phyloP scores from a whole-genome alignment of 2,329 filamentous ascomycete species.

The Colletotrichum orchidophilum region DNA sequence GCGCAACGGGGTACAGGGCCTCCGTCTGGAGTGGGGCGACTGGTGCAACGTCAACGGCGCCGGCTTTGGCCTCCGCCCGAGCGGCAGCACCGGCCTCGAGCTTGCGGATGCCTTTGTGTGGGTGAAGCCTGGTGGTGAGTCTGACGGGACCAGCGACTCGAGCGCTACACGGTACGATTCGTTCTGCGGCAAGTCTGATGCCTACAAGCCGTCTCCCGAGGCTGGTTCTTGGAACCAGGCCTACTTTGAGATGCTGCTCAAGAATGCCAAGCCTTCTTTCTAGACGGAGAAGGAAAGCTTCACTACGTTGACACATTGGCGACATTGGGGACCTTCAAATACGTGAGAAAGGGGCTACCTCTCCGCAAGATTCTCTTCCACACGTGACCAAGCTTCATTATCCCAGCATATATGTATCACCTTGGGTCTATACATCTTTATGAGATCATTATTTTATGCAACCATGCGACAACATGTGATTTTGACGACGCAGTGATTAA shows the following conservation, averaged over 20 bases:
- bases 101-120: slow-evolving; percentile 72
- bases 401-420: not conserved
- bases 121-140: slow-evolving; percentile 72
- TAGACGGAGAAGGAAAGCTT: not conserved
- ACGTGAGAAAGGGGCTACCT: not conserved
- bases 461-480: not conserved
- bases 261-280: slow-evolving; percentile 35
- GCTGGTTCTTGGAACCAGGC: slow-evolving; percentile 56
- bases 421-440: not conserved
- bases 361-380: not conserved
- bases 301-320: not conserved
- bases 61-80: slow-evolving; percentile 68
- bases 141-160: slow-evolving; percentile 49
- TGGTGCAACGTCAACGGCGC: slow-evolving; percentile 71
- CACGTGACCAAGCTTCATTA: not conserved
- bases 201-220: slow-evolving; percentile 60
- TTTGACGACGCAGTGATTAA: not conserved
- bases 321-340: not conserved
- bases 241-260: slow-evolving; percentile 39
- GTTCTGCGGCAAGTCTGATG: slow-evolving; percentile 50
- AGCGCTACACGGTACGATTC: slow-evolving; percentile 47
- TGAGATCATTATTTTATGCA: not conserved
- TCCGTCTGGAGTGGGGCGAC: slow-evolving; percentile 57
- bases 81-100: slow-evolving; percentile 62
- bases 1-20: slow-evolving; percentile 51